Percentiles rank a stretch among this genome's conserved stretches.
Evolutionary conservation across 1,284 basidiomycete species (phyloP).

Genomic region (Austroboletus niveus): DNA sequence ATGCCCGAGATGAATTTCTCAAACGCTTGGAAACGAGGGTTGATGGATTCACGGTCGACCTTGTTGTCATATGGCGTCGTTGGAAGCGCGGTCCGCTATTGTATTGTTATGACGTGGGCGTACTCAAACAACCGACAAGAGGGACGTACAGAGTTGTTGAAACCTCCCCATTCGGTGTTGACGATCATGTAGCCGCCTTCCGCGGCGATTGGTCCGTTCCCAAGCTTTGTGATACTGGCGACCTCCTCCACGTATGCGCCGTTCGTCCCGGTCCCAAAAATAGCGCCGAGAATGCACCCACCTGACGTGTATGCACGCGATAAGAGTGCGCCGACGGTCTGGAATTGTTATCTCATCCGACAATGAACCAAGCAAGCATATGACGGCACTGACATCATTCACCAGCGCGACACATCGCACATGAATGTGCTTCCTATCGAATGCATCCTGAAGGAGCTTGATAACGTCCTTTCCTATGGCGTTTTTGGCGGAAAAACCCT

Average conservation of each 20-base stretch:
- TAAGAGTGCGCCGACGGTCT: constrained; percentile 94
- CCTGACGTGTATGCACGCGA: constrained; percentile 91
- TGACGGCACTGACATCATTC: constrained; percentile 74
- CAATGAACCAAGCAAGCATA: neutral
- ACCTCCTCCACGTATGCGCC: constrained; percentile 94
- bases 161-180: constrained; percentile 98
- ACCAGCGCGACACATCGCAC: constrained; percentile 94
- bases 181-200: constrained; percentile 85
- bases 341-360: constrained; percentile 9
- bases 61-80: constrained; percentile 93
- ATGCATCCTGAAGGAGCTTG: constrained; percentile 87
- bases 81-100: constrained; percentile 80
- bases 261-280: constrained; percentile 98
- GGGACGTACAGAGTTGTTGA: constrained; percentile 78
- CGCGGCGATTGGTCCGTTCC: constrained; percentile 54
- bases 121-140: neutral
- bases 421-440: constrained; percentile 91
- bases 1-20: constrained; percentile 99
- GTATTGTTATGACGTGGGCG: neutral
- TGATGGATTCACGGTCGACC: constrained; percentile 91
- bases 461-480: constrained; percentile 94
- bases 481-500: constrained; percentile 89
- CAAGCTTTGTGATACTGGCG: constrained; percentile 81
- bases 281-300: constrained; percentile 86
- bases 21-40: constrained; percentile 90